phyloP scores from a whole-genome alignment of 176 grass and related monocot species.

The Saccharum spontaneum region DNA sequence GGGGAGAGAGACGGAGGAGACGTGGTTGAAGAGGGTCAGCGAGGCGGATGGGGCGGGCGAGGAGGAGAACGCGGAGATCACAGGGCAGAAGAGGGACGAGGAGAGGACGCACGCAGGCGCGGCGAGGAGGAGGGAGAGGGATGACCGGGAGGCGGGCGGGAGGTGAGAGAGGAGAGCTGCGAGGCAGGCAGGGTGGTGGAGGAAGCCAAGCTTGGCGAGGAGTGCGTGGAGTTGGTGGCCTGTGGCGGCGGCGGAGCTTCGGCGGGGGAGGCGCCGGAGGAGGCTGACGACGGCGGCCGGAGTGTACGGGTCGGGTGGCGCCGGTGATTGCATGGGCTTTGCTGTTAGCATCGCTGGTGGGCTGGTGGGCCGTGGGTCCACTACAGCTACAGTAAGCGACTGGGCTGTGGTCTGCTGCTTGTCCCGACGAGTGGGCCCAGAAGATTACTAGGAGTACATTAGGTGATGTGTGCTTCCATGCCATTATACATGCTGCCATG shows the following conservation, averaged over 20 bases:
- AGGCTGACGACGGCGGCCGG: neutral
- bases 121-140: constrained; percentile 51
- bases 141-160: constrained; percentile 35
- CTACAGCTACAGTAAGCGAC: neutral
- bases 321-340: neutral
- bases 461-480: too few relatives aligned
- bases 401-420: neutral
- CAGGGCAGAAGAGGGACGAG: constrained; percentile 50
- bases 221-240: constrained; percentile 41
- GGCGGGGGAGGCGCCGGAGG: constrained; percentile 15
- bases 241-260: neutral
- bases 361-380: neutral
- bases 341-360: neutral
- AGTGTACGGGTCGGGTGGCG: neutral
- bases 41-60: constrained; percentile 28
- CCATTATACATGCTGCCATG: too few relatives aligned
- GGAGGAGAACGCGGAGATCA: constrained; percentile 43
- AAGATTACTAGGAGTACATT: too few relatives aligned
- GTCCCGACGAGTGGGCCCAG: neutral
- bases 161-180: constrained; percentile 52
- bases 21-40: constrained; percentile 43
- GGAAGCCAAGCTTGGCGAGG: constrained; percentile 54
- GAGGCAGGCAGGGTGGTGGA: constrained; percentile 30
- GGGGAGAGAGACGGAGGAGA: constrained; percentile 25
- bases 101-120: constrained; percentile 17